These are phyloP conservation scores for Hordeum vulgare DNA, from an alignment of 176 grass and related monocot genomes.

Conservation along the genomic window DNA sequence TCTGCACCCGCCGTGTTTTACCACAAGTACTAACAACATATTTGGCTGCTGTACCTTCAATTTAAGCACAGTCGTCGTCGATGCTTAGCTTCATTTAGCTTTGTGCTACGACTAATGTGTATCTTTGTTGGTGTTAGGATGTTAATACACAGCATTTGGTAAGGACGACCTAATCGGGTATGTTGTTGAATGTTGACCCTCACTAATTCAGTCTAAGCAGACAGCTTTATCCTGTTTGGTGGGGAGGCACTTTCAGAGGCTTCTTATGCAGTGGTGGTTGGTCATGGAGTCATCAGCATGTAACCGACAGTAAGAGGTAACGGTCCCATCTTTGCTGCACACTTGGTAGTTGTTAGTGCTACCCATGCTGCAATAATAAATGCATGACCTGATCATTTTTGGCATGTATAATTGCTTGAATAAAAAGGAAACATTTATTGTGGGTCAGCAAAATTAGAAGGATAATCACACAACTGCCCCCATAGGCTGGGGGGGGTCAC, in stretches of 20 bases:
- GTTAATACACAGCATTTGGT: neutral
- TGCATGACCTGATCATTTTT: neutral
- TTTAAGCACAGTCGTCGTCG: neutral
- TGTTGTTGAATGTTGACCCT: neutral
- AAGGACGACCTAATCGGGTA: neutral
- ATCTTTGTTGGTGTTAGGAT: neutral
- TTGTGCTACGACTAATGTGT: neutral
- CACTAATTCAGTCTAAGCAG: neutral
- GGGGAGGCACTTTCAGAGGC: neutral
- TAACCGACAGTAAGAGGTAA: neutral
- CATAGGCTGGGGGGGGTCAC: slow-evolving; percentile 23
- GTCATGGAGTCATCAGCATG: neutral
- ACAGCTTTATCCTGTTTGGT: neutral
- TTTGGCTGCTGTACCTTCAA: neutral
- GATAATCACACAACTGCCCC: slow-evolving; percentile 16
- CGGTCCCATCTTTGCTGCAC: neutral
- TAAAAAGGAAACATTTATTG: slow-evolving; percentile 32
- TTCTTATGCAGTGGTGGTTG: neutral
- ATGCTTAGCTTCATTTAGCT: neutral
- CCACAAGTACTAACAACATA: neutral
- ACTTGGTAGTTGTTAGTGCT: neutral
- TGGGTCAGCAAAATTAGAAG: slow-evolving; percentile 34
- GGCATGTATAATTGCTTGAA: neutral
- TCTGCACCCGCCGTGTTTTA: neutral
- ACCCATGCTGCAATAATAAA: neutral